Evolutionary conservation across 345 rosid genomes (phyloP), one percentile per base, ranked within the genome.

Genomic region (Aquilaria malaccensis): DNA sequence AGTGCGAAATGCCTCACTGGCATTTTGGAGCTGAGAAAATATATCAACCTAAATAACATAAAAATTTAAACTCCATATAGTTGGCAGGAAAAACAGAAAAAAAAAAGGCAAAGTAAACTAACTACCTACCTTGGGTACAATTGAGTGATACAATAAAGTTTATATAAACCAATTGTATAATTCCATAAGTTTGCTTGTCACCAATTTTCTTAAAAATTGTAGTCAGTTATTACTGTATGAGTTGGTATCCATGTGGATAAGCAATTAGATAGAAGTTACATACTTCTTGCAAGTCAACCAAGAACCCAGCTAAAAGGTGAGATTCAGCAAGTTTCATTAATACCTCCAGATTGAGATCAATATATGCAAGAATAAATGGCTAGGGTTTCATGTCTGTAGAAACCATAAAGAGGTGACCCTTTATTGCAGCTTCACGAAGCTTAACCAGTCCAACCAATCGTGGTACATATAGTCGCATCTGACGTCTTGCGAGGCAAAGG

Each of bases 341-440:
- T 79, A 89, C 96, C 96, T 89, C 96, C 56, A 89, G 93, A 74
- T 89, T 89, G 60, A 89, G 89, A 76, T 89, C 97, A 49, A 95
- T 95, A 76, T 91, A 95, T 37, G 99, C 95, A 30, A 95, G 95
- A 71, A 95, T 86, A 70, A 95, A 88, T 61, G 99, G 99, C 71
- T 91, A 96, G 31, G 97, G 99, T 66, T 93, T 92, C 96, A 87
- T 85, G 82, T 95, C 99, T 57, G 91, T 90, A 54, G 99, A 97
- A 71, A 95, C 89, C 85, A 91, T 79, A 59, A 97, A 95, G 67
- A 95, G 84, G 69, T 95, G 99, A 37, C 99, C 98, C 85, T 95
- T 95, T 50, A 95, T 91, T 60, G 98, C 97, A 66, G 96, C 94
- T 61, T 96, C 99, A 50, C 87, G 87, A 72, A 95, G 96, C 80